Percentiles rank a stretch among this genome's conserved stretches.
Conservation (phyloP, 1,284 basidiomycete species). For the Ceratobasidium sp. region DNA sequence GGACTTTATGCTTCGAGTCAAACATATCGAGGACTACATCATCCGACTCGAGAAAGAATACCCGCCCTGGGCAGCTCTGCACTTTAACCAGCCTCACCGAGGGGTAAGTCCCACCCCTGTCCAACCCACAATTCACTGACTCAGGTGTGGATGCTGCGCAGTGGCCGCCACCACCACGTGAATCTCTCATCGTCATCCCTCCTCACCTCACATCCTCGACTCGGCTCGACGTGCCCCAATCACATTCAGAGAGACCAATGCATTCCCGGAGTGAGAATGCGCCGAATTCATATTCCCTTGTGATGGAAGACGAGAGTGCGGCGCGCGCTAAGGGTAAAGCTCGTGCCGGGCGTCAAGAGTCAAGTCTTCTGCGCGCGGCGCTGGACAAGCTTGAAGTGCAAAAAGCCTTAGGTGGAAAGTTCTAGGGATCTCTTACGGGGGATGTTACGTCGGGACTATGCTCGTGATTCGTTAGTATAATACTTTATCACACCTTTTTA, state of each 20-base stretch:
- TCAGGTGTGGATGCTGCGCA: slow-evolving; percentile 49
- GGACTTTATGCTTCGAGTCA: slow-evolving; percentile 69
- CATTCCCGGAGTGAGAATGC: no score
- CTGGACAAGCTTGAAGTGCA: slow-evolving; percentile 78
- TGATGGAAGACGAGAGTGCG: neutral
- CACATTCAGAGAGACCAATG: neutral
- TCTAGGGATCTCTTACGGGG: no score
- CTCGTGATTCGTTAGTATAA: no score
- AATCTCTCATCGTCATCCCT: slow-evolving; percentile 57
- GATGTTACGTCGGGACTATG: no score
- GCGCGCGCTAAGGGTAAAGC: slow-evolving; percentile 39
- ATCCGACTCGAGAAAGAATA: slow-evolving; percentile 77
- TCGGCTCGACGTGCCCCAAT: neutral
- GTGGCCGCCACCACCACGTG: slow-evolving; percentile 83
- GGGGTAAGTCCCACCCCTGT: slow-evolving; percentile 63
- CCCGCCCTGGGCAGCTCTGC: slow-evolving; percentile 82
- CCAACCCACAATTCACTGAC: slow-evolving; percentile 7
- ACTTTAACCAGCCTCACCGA: slow-evolving; percentile 81
- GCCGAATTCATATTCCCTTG: no score
- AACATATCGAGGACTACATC: slow-evolving; percentile 78
- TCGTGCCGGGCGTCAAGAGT: slow-evolving; percentile 56
- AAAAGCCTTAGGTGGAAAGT: slow-evolving; percentile 66
- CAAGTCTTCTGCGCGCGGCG: slow-evolving; percentile 76
- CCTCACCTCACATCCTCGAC: slow-evolving; percentile 62
- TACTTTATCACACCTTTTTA: neutral